phyloP scores from a whole-genome alignment of 2,329 filamentous ascomycete species.

The Geosmithia morbida region DNA sequence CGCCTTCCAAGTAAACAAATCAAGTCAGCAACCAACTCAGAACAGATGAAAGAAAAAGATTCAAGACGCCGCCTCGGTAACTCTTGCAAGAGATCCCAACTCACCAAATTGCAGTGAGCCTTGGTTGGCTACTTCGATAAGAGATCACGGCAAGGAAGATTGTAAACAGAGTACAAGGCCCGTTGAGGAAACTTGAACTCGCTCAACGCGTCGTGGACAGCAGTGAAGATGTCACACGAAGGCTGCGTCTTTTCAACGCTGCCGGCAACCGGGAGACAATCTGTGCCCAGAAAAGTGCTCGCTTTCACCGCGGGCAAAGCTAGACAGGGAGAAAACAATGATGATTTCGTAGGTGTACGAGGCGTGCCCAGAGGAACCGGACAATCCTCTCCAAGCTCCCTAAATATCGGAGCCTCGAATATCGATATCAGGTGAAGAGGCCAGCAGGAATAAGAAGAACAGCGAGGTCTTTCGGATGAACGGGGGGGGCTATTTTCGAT shows the following conservation, averaged over 20 bases:
- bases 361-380: not conserved
- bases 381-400: not conserved
- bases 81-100: not conserved
- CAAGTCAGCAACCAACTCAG: not conserved
- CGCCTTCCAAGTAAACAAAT: not conserved
- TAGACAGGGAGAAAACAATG: not conserved
- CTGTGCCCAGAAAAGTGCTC: not conserved
- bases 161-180: not conserved
- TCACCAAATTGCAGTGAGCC: not conserved
- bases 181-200: not conserved
- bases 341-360: not conserved
- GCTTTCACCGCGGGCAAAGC: slow-evolving; percentile 2
- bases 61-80: not conserved
- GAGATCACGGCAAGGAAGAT: not conserved
- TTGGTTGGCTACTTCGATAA: not conserved
- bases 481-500: not conserved
- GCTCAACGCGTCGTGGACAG: not conserved
- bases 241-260: not conserved
- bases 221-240: not conserved
- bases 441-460: not conserved
- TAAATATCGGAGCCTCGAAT: not conserved
- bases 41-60: not conserved
- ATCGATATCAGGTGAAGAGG: not conserved
- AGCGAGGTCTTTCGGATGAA: not conserved
- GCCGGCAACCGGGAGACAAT: not conserved